Evolutionary conservation across 2,329 filamentous ascomycete genomes (phyloP), one percentile per base, ranked within the genome.

Genomic region (Hypoxylon sp.): DNA sequence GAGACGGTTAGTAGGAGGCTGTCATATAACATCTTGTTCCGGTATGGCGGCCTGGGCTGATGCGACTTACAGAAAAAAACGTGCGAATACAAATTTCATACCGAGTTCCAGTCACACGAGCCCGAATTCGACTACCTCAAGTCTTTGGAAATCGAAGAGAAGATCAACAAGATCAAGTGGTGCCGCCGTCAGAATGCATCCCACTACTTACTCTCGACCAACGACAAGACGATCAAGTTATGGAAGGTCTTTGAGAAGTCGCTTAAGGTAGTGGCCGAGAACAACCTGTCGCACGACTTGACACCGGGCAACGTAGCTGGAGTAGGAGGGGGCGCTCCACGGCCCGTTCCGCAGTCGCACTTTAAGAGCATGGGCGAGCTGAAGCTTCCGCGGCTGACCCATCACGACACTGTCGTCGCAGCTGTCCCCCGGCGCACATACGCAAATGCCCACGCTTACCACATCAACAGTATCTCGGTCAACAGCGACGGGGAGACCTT

Each of bases 141-240:
- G 79, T 99, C 95, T 27, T 85, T 99, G 69, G 95, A 99, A 79
- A 99, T 99, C 73, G 95, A 99, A 83, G 95, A 99, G 79, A 99
- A 99, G 82, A 99, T 99, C 84, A 99, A 99, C 85, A 99, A 99
- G 83, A 99, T 99, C 81, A 99, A 98, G 78, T 99, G 95, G 95
- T 99, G 95, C 77, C 88, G 90, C 73, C 89, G 95, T 78, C 94
- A 98, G 79, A 99, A 99, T 82, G 91, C 94, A 61, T 98, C 95
- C 53, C 95, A 99, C 80, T 99, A 97, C 77, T 87, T 99, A 48
- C 86, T 99, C 55, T 98, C 95, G 38, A 99, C 95, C 69, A 99
- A 99, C 75, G 95, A 99, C 82, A 99, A 99, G 83, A 99, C 95
- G 37, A 99, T 99, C 84, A 99, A 99, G 82, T 83, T 99, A 67